A percentile compares a stretch with the other conserved stretches of the same genome.
Conservation (phyloP, 83 land plant genomes). For the Isoetes engelmannii region DNA sequence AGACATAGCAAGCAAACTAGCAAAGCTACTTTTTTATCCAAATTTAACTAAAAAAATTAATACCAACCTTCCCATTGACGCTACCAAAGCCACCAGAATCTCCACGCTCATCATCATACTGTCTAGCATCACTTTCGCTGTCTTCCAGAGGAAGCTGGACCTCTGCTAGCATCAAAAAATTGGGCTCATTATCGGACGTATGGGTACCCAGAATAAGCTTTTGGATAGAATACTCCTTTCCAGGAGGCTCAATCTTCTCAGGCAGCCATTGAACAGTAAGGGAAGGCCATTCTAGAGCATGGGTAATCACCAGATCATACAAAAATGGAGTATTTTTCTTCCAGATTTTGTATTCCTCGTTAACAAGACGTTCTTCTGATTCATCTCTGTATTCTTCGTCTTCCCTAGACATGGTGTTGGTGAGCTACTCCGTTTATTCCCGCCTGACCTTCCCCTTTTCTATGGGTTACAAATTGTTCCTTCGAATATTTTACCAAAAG, state of each 20-base stretch:
- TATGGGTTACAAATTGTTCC: no score
- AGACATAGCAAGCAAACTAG: no score
- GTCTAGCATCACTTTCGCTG: constrained; percentile 65
- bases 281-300: constrained; percentile 95
- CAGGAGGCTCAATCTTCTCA: constrained; percentile 65
- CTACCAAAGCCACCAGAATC: constrained; percentile 84
- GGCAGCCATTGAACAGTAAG: constrained; percentile 97
- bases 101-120: constrained; percentile 72
- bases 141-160: constrained; percentile 91
- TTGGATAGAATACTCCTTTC: constrained; percentile 76
- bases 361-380: constrained; percentile 84
- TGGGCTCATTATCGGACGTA: constrained; percentile 92
- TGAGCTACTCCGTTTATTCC: neutral
- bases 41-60: neutral
- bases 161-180: constrained; percentile 85
- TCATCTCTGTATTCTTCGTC: constrained; percentile 85
- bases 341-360: constrained; percentile 99
- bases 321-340: constrained; percentile 96
- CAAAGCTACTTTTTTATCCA: neutral
- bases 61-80: constrained; percentile 55
- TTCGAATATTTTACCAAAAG: no score
- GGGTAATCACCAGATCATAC: constrained; percentile 92
- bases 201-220: constrained; percentile 87
- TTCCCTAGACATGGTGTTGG: constrained; percentile 55
- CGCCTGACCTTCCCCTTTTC: no score